Conservation (phyloP, 2,329 filamentous ascomycete species). For the Herpotrichia juniperi region DNA sequence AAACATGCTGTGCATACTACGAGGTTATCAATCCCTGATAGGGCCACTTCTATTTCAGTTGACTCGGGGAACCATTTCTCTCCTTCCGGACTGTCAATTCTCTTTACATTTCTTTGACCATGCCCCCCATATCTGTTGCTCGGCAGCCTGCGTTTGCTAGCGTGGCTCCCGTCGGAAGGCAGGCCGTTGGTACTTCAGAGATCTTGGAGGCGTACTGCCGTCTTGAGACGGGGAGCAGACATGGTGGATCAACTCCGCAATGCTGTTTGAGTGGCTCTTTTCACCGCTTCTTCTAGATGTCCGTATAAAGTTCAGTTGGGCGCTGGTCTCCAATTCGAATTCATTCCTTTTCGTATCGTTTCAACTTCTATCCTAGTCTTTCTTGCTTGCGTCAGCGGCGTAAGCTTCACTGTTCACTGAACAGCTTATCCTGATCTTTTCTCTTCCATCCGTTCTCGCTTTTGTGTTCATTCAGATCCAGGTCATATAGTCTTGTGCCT, state of each 20-base stretch:
- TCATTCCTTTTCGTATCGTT: not conserved
- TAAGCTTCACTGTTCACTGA: too few relatives aligned
- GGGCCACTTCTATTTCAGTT: not conserved
- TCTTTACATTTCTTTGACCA: not conserved
- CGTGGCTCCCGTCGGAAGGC: not conserved
- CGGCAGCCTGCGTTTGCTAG: constrained; percentile 14
- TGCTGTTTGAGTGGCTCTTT: constrained; percentile 14
- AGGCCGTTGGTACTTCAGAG: not conserved
- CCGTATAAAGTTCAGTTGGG: constrained; percentile 1
- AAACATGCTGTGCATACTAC: not conserved
- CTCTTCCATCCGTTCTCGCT: too few relatives aligned
- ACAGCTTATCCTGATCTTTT: too few relatives aligned
- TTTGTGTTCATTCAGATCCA: too few relatives aligned
- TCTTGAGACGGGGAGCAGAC: constrained; percentile 17
- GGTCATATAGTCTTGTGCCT: too few relatives aligned
- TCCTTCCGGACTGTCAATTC: not conserved
- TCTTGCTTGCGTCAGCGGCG: too few relatives aligned
- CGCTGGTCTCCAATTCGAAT: not conserved
- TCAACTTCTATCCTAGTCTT: not conserved
- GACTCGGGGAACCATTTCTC: not conserved
- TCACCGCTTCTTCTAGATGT: constrained; percentile 14
- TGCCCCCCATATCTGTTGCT: not conserved
- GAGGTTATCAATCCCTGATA: not conserved
- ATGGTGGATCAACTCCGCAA: constrained; percentile 10
- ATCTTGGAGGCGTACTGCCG: constrained; percentile 8